Base-by-base conservation (phyloP, 306 rosid species). In the Adenanthera pavonina region DNA sequence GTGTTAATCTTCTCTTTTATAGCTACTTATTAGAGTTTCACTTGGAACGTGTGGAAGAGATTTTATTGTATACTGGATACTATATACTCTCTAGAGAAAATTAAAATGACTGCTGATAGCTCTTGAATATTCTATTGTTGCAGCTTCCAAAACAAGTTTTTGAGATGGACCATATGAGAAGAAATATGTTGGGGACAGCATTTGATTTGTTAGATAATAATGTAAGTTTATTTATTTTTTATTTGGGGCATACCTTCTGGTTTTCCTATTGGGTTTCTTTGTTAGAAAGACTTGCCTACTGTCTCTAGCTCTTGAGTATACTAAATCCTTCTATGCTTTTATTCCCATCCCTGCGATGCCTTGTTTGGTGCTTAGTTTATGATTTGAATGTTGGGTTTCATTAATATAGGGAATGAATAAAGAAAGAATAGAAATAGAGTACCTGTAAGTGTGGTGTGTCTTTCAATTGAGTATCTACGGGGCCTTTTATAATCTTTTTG, bases 131-230 rank as follows among this genome's bases (percentile, higher is more conserved):
- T 51, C 40, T 86, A 82, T 52, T 88, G 44, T 71, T 83, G 82
- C 79, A 95, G 99, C 98, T 95, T 81, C 93, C 76, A 19, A 93
- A 92, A 81, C 97, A 92, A 93, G 93, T 95, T 83, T 89, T 54
- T 40, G 84, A 82, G 85, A 92, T 69, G 97, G 99, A 95, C 67
- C 83, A 49, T 13, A 78, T 59, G 83, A 92, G 97, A 90, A 86
- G 81, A 85, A 74, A 79, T 36, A 89, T 87, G 83, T 76, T 95
- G 91, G 85, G 89, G 78, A 95, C 88, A 86, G 99, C 98, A 74
- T 95, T 93, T 85, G 62, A 76, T 84, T 86, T 95, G 76, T 79
- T 95, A 76, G 98, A 93, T 81, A 54, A 81, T 14, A 0, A 87
- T 76, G 99, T 93, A 89, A 92, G 99, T 25, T 25, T 25, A 25